Evolutionary conservation across 129 eudicot species (phyloP).

Genomic region (Dittrichia graveolens): DNA sequence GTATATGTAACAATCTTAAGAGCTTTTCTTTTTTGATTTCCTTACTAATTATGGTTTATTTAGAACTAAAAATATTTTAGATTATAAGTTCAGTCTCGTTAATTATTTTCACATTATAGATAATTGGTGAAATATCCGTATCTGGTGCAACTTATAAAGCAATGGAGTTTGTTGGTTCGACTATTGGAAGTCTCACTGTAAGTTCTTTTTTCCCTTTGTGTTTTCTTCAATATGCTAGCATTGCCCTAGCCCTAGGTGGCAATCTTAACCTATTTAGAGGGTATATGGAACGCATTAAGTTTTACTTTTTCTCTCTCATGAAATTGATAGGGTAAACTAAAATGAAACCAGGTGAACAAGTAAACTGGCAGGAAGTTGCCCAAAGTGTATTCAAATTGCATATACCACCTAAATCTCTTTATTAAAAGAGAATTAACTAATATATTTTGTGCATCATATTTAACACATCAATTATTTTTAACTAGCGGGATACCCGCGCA

Average conservation of each 20-base stretch:
- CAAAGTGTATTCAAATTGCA: slow-evolving; percentile 5
- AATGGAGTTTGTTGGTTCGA: slow-evolving; percentile 96
- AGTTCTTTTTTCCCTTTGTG: slow-evolving; percentile 35
- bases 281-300: background rate
- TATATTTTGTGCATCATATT: background rate
- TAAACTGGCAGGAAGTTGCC: background rate
- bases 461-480: background rate
- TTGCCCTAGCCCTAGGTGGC: background rate
- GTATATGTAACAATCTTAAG: background rate
- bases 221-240: background rate
- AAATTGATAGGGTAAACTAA: slow-evolving; percentile 6
- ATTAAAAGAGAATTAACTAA: background rate
- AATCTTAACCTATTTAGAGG: background rate
- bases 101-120: slow-evolving; percentile 42
- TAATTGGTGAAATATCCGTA: slow-evolving; percentile 96
- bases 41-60: slow-evolving; percentile 14
- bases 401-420: background rate
- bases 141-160: slow-evolving; percentile 98
- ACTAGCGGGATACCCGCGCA: no score
- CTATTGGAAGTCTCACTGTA: slow-evolving; percentile 84
- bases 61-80: background rate
- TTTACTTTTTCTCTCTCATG: background rate
- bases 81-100: slow-evolving; percentile 18
- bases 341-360: background rate
- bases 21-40: background rate